Conservation (phyloP, 2,329 filamentous ascomycete genomes). For the Xylariales sp. region DNA sequence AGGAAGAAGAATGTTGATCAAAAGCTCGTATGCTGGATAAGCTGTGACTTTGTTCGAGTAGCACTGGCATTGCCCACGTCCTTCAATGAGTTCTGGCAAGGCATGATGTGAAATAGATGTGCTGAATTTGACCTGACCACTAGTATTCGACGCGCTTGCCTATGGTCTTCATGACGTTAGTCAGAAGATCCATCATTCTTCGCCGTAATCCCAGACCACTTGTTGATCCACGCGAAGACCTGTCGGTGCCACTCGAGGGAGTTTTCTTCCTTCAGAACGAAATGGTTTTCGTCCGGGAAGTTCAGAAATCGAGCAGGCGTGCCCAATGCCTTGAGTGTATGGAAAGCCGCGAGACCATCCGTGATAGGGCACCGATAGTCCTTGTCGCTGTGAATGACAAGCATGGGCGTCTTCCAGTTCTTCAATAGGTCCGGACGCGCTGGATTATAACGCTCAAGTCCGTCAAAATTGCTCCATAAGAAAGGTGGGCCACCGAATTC, state of each 20-base stretch:
- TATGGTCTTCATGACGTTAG: too few species aligned
- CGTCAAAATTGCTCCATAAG: conserved; percentile 40
- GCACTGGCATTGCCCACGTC: too few species aligned
- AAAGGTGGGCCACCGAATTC: conserved; percentile 39
- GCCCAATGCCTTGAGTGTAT: conserved; percentile 13
- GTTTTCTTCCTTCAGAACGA: conserved; percentile 13
- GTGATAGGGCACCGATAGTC: conserved; percentile 54
- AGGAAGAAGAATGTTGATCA: too few species aligned
- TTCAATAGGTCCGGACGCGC: conserved; percentile 38
- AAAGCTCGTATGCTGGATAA: too few species aligned
- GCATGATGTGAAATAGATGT: too few species aligned
- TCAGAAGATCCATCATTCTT: neutral
- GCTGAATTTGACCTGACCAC: neutral
- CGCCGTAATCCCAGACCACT: conserved; percentile 12
- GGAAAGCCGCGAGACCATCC: conserved; percentile 28
- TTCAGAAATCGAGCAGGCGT: conserved; percentile 18
- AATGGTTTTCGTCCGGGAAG: conserved; percentile 18
- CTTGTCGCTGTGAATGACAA: conserved; percentile 67
- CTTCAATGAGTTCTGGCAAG: too few species aligned
- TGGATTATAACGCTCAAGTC: conserved; percentile 48
- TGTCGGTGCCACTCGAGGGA: conserved; percentile 17
- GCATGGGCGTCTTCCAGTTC: conserved; percentile 61
- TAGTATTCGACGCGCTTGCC: too few species aligned
- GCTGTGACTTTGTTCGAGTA: too few species aligned
- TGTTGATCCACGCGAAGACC: conserved; percentile 19